Evolutionary conservation across 331 rosid genomes (phyloP).

Genomic region (Rosa hybrid): DNA sequence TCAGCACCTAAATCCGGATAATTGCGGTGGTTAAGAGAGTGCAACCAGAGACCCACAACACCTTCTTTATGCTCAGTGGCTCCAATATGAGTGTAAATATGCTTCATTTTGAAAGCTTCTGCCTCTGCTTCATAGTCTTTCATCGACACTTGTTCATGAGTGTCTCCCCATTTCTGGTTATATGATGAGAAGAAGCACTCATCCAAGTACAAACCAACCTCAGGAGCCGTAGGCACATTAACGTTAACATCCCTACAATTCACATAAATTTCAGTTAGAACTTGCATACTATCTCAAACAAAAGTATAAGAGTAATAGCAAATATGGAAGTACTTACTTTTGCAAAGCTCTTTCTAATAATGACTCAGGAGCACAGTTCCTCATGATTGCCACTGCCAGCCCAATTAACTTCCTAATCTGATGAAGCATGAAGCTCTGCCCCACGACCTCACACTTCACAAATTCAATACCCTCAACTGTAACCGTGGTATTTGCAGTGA

Average conservation of each 20-base stretch:
- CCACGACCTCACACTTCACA: conserved; percentile 90
- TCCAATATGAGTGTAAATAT: conserved; percentile 77
- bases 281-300: neutral
- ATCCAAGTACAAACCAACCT: conserved; percentile 86
- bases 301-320: neutral
- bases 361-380: conserved; percentile 77
- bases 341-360: conserved; percentile 71
- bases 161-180: conserved; percentile 91
- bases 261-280: neutral
- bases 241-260: conserved; percentile 68
- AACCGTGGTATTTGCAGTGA: conserved; percentile 49
- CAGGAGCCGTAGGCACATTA: conserved; percentile 95
- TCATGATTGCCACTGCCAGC: conserved; percentile 87
- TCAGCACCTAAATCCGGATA: conserved; percentile 65
- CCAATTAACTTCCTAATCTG: conserved; percentile 96
- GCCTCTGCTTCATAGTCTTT: conserved; percentile 71
- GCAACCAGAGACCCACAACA: conserved; percentile 82
- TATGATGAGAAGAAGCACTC: conserved; percentile 88
- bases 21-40: conserved; percentile 88
- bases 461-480: conserved; percentile 71
- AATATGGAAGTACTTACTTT: conserved; percentile 48
- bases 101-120: conserved; percentile 77
- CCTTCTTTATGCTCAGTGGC: conserved; percentile 81
- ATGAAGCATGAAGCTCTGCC: conserved; percentile 99
- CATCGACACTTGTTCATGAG: conserved; percentile 86